Percentiles rank a stretch among this genome's conserved stretches.
phyloP scores from a whole-genome alignment of 176 grass and related monocot species.

The Cocos nucifera region DNA sequence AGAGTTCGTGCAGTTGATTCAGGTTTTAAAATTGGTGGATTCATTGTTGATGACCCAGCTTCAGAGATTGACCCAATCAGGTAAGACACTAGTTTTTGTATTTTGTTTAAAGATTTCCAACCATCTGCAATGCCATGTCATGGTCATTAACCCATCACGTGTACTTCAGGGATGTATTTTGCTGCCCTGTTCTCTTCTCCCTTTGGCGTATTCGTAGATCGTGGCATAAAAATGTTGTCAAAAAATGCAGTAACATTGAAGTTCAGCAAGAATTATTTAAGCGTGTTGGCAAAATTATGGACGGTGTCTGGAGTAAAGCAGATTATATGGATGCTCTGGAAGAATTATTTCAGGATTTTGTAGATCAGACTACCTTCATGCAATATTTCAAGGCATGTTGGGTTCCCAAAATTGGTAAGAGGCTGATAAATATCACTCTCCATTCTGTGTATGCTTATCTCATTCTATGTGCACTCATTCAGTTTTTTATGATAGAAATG shows the following conservation, averaged over 20 bases:
- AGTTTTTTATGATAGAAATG: constrained; percentile 54
- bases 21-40: constrained; percentile 53
- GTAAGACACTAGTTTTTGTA: constrained; percentile 22
- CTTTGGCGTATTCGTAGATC: constrained; percentile 71
- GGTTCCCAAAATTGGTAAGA: constrained; percentile 83
- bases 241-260: constrained; percentile 71
- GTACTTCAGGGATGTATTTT: constrained; percentile 56
- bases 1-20: constrained; percentile 54
- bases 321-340: constrained; percentile 53
- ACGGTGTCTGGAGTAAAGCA: constrained; percentile 57
- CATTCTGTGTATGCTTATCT: no score
- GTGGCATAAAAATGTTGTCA: constrained; percentile 82
- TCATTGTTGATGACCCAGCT: constrained; percentile 74
- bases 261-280: constrained; percentile 56
- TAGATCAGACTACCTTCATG: constrained; percentile 70
- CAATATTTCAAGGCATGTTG: constrained; percentile 91
- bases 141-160: constrained; percentile 11
- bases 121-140: no score
- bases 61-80: constrained; percentile 75
- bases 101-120: neutral
- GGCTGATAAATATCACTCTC: neutral
- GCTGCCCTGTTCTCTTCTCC: constrained; percentile 69
- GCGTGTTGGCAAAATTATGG: constrained; percentile 57
- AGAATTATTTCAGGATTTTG: constrained; percentile 74
- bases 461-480: no score